Evolutionary conservation across 164 flowering plant species (phyloP), one percentile per base, ranked within the genome.

Genomic region (Stephania cephalantha): DNA sequence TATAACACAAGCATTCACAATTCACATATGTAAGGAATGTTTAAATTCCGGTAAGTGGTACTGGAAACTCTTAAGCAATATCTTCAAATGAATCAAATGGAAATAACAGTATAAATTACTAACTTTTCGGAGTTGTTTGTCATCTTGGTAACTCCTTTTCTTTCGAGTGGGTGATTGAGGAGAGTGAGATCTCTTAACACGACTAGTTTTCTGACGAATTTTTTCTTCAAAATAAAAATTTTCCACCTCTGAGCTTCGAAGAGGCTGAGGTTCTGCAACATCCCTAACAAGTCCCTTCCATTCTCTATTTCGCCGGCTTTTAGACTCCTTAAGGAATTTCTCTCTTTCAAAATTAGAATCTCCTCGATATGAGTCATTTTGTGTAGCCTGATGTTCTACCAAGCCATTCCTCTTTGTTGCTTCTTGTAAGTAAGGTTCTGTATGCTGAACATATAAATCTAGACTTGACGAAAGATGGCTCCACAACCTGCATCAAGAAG

Each of bases 401-500:
- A 50, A 48, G 12, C 82, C 31, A 79, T 84, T 85, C 30, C 71
- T 55, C 78, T 80, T 77, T 22, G 82, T 72, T n/a, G 20, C 83
- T 74, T 84, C 91, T 70, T 75, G 83, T 1, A 72, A 70, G 74
- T 68, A 31, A 82, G 88, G 44, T 35, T 84, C 91, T 48, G 30
- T 79, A 53, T 85, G 69, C 65, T 82, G 85, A 20, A 85, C 85
- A 81, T 93, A 93, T 53, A 87, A 77, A 76, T 88, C 77, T 75
- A 92, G 31, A 82, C 85, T 79, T 68, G 88, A 83, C 77, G 87
- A 83, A 52, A 95, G 82, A 84, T 95, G 98, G 80, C 90, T 92
- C 99, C 99, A 95, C 75, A 95, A 81, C 99, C 99, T 95, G 82
- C 71, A 74, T 12, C 73, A 64, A 64, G 48, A 79, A n/a, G 65